phyloP scores from a whole-genome alignment of 1,284 basidiomycete species.

The Ustilago curta region DNA sequence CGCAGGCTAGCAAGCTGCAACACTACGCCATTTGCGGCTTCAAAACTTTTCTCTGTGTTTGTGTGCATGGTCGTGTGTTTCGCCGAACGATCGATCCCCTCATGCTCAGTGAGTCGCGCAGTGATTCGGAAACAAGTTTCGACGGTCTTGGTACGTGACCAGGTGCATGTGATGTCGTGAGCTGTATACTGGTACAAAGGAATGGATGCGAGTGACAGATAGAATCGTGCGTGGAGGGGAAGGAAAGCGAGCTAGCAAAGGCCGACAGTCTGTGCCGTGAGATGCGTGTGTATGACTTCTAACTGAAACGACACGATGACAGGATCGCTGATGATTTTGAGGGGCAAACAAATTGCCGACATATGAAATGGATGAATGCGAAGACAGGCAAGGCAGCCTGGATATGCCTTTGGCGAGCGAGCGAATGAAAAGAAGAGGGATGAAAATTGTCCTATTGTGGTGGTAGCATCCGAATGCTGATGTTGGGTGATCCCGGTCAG shows the following conservation, averaged over 20 bases:
- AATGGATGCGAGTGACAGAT: slow-evolving; percentile 9
- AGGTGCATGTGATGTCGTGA: slow-evolving; percentile 11
- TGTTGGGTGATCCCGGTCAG: neutral
- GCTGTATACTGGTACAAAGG: slow-evolving; percentile 27
- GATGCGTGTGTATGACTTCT: neutral
- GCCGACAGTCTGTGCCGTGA: neutral
- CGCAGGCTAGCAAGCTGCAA: neutral
- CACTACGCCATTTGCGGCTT: neutral
- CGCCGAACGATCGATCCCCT: neutral
- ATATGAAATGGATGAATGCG: neutral
- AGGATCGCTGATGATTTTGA: neutral
- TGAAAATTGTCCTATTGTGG: neutral
- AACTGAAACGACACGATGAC: slow-evolving; percentile 5
- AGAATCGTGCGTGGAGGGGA: neutral
- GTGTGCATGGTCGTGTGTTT: neutral
- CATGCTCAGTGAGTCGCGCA: neutral
- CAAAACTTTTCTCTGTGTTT: neutral
- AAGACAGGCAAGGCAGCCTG: neutral
- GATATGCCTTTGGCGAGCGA: no score
- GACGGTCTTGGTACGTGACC: neutral
- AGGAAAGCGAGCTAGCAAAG: neutral
- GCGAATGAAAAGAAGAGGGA: neutral
- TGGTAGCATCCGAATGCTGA: neutral
- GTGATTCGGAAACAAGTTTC: neutral
- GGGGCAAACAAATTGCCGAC: neutral